Percentiles rank a stretch among this genome's conserved stretches.
phyloP scores from a whole-genome alignment of 176 grass and related monocot genomes.

The Carex pumila region DNA sequence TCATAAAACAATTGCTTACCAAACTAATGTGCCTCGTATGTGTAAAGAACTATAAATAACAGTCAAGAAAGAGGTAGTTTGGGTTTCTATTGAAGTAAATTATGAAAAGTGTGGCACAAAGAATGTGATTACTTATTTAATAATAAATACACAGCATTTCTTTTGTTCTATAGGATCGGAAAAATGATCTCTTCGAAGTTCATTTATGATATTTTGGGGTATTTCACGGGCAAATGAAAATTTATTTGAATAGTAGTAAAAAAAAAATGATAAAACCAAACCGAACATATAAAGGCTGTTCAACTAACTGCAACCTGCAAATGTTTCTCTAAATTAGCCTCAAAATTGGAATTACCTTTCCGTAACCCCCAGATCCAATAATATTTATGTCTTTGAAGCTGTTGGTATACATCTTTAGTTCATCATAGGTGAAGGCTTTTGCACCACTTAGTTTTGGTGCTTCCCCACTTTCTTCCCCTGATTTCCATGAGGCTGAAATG shows the following conservation, averaged over 20 bases:
- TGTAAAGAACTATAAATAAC: background rate
- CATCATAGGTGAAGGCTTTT: constrained; percentile 57
- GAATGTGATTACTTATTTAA: background rate
- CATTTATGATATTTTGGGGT: background rate
- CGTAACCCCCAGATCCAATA: constrained; percentile 75
- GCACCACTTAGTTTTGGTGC: constrained; percentile 57
- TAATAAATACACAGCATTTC: background rate
- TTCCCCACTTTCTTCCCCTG: constrained; percentile 52
- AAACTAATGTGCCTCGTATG: background rate
- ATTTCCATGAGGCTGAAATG: constrained; percentile 63
- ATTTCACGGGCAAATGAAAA: background rate
- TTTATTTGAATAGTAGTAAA: background rate
- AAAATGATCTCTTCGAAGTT: background rate
- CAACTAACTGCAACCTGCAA: background rate
- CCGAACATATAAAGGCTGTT: background rate
- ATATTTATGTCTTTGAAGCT: constrained; percentile 65
- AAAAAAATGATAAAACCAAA: background rate
- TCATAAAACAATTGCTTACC: background rate
- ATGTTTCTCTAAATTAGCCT: background rate
- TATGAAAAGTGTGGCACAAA: background rate
- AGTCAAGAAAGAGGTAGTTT: background rate
- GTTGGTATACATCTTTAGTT: constrained; percentile 74
- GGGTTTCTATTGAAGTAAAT: background rate
- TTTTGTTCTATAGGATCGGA: background rate
- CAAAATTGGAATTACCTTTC: constrained; percentile 46